Evolutionary conservation across 768 basidiomycete species (phyloP), one percentile per base, ranked within the genome.

Genomic region (Amanita fuliginea): DNA sequence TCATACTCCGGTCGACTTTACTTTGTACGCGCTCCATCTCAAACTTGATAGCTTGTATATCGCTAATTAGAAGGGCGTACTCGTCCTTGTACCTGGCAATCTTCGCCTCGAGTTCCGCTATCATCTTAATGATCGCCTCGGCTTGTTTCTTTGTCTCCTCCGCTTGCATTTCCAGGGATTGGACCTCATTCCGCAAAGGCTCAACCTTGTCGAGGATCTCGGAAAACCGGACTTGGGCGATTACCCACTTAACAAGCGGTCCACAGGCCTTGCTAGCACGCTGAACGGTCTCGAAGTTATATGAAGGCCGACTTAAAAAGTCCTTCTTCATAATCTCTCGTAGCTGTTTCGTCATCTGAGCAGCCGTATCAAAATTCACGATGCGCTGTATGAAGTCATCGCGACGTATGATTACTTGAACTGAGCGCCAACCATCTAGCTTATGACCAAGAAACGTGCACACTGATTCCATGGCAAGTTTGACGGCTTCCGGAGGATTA

Each of bases 11-110:
- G 62, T 95, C 87, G 32, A 99, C 96, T 66, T 96, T 96, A 68
- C 85, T 81, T 62, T 97, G 92, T 4, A 99, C 96, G 34, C 88
- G 83, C 57, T 95, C 92, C 96, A 99, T 98, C 67, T 98, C 96
- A 44, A 72, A 75, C 67, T 96, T 96, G 76, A 99, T 97, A 3
- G 93, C 83, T 62, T 98, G 92, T 0, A 90, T 94, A 64, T 98
- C 89, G 59, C 91, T 91, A 67, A 99, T 97, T 53, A 99, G 80
- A 9, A 87, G 72, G 1, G 96, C 96, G 58, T 99, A 99, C 64
- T 99, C 96, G 32, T 93, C 88, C 69, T 98, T 98, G 75, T 97
- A 98, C 49, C 72, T 78, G 21, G 78, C 84, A 58, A 98, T 98
- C 66, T 94, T 94, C 37, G 82, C 71, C 60, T 98, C 94, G 35